Evolutionary conservation across 805 yeast species (phyloP), one percentile per base, ranked within the genome.

Genomic region (Candida rishiriensis): DNA sequence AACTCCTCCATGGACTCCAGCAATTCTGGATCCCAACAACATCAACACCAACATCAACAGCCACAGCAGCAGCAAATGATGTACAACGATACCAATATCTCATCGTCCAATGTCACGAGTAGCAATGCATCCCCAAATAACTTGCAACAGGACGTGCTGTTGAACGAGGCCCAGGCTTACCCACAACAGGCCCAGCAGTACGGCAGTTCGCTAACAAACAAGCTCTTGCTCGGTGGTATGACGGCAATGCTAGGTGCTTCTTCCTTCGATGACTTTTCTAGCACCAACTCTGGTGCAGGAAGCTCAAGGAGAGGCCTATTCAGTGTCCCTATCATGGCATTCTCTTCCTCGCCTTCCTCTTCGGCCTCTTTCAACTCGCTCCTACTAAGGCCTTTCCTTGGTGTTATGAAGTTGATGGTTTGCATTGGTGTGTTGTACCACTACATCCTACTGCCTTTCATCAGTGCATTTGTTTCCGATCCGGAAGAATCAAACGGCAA

Each of bases 201-300:
- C 13, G 32, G 47, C 29, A 37, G 42, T 26, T 54, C 60, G 14
- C 50, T 66, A n/a, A 55, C 72, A 10, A 75, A 72, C 48, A 81
- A 79, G 57, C 55, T 77, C 26, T 58, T 83, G 36, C 56, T 83
- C 48, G 88, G 87, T 13, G 83, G 86, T 16, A 68, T 81, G 69
- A 82, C 85, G 18, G 70, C 81, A 41, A 71, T 82, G 54, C 71
- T 80, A 65, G 87, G 87, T 26, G 73, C 83, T 3, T 75, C 84
- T 1, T 66, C 79, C 39, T 68, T 76, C 43, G 78, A 76, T 42
- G 83, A 79, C 38, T 66, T 71, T 39, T 66, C 56, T 14, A 40
- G 42, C 18, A 34, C 45, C 10, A 36, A 48, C 2, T 34, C 51
- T 10, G 51, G 48, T n/a, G n/a, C n/a, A 33, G 43, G 39, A 34